A percentile compares a stretch with the other conserved stretches of the same genome.
Evolutionary conservation across 2,329 filamentous ascomycete genomes (phyloP).

Genomic region (Xylariaceae sp.): DNA sequence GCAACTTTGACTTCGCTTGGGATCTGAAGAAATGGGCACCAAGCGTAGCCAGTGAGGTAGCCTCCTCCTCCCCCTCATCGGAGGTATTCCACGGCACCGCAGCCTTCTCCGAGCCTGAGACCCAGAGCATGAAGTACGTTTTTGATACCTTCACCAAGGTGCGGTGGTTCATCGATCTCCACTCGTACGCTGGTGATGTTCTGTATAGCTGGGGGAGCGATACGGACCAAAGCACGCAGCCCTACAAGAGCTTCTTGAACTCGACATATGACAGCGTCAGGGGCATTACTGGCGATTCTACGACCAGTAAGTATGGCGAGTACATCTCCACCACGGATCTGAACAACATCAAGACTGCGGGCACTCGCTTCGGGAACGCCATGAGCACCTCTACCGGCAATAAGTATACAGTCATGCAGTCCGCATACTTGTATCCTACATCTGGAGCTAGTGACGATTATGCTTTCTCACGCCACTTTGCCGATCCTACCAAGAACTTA

Average conservation of each 20-base stretch:
- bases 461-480: conserved; percentile 52
- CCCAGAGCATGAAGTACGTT: conserved; percentile 59
- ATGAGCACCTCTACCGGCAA: conserved; percentile 50
- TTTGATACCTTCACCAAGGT: conserved; percentile 57
- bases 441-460: conserved; percentile 56
- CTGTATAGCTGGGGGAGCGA: conserved; percentile 66
- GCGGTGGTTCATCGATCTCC: conserved; percentile 65
- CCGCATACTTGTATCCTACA: conserved; percentile 53
- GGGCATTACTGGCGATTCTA: conserved; percentile 51
- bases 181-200: conserved; percentile 59
- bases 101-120: conserved; percentile 63
- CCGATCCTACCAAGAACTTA: conserved; percentile 44
- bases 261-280: conserved; percentile 57
- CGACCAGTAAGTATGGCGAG: conserved; percentile 51
- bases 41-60: conserved; percentile 46
- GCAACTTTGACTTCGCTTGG: conserved; percentile 66
- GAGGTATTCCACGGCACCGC: conserved; percentile 59
- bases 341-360: conserved; percentile 42
- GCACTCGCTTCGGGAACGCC: conserved; percentile 44
- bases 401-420: conserved; percentile 48
- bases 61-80: conserved; percentile 51
- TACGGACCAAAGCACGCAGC: conserved; percentile 53
- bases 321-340: conserved; percentile 51
- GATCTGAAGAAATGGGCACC: conserved; percentile 55
- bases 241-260: conserved; percentile 60